Base-by-base conservation (phyloP, 108 stramenopile genomes). In the Skeletonema costatum region DNA sequence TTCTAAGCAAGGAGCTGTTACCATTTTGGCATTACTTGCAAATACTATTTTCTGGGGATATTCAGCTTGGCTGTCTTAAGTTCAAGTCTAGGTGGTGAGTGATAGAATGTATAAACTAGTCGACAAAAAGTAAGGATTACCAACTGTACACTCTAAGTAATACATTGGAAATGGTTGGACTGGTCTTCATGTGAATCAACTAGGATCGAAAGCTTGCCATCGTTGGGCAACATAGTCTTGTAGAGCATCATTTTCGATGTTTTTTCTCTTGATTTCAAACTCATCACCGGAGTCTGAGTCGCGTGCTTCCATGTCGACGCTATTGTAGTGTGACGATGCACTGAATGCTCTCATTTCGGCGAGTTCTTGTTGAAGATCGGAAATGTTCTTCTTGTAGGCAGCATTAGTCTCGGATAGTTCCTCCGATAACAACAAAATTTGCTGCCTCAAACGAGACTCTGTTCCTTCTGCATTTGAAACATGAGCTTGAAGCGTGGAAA, bases 351-450 rank as follows among this genome's bases (percentile, higher is more conserved):
- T 32, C 68, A 66, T 64, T 9, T 68, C 76, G 29, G 44, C 19
- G 4, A 77, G 60, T 63, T 67, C 76, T 25, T 48, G 39, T 64
- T 68, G 31, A 12, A 77, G 33, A 10, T 48, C 51, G 25, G 42
- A 25, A 33, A 77, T 68, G 44, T 60, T n/a, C 3, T 76, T 65
- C 46, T 16, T 14, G 31, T 76, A 31, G 13, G 53, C 30, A 17
- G 63, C n/a, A 50, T 74, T 32, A 19, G 58, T 32, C n/a, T 65
- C 32, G 1, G 73, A 74, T 3, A 32, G 64, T 56, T 64, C 65
- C 21, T 8, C 9, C 4, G 32, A 35, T 12, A 65, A 51, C 6
- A 51, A 58, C 65, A 53, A 63, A 14, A 74, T 30, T 38, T 56
- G 74, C 36, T 75, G 33, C 17, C 36, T 31, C 36, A 60, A 56